Evolutionary conservation across 805 yeast genomes (phyloP).

Genomic region (Cyberlindnera suaveolens): DNA sequence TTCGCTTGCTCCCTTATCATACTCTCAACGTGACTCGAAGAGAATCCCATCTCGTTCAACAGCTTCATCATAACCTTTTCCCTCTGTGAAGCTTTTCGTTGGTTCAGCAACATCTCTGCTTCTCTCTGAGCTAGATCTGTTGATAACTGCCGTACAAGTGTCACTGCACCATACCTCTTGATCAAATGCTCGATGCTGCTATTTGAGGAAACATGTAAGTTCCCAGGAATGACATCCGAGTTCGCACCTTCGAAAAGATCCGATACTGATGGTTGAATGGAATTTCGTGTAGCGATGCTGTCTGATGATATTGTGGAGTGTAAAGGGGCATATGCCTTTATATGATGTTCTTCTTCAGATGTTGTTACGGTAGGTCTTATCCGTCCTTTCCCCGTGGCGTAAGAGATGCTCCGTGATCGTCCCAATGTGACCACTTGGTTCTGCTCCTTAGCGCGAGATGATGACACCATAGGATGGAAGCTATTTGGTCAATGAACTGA

Average conservation of each 20-base stretch:
- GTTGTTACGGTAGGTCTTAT: not conserved
- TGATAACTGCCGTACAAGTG: constrained; percentile 40
- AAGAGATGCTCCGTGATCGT: constrained; percentile 10
- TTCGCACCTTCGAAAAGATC: constrained; percentile 10
- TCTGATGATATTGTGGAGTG: constrained; percentile 12
- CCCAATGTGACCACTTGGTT: constrained; percentile 4
- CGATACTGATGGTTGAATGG: not conserved
- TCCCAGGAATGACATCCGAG: constrained; percentile 26
- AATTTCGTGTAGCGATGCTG: constrained; percentile 4
- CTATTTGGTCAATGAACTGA: no score
- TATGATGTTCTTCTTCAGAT: not conserved
- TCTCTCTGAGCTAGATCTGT: constrained; percentile 42
- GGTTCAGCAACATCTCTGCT: constrained; percentile 35
- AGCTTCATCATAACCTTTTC: constrained; percentile 31
- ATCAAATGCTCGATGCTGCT: constrained; percentile 27
- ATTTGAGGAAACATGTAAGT: constrained; percentile 27
- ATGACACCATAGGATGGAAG: no score
- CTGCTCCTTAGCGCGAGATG: not conserved
- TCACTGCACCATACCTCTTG: constrained; percentile 27
- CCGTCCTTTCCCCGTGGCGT: constrained; percentile 10
- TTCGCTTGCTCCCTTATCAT: constrained; percentile 20
- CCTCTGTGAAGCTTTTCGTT: constrained; percentile 27
- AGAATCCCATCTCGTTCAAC: constrained; percentile 31
- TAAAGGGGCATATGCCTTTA: constrained; percentile 8
- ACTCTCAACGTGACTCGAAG: constrained; percentile 31